These are phyloP conservation scores for Eragrostis curvula DNA, from an alignment of 176 grass and related monocot genomes.

Conservation along the genomic window DNA sequence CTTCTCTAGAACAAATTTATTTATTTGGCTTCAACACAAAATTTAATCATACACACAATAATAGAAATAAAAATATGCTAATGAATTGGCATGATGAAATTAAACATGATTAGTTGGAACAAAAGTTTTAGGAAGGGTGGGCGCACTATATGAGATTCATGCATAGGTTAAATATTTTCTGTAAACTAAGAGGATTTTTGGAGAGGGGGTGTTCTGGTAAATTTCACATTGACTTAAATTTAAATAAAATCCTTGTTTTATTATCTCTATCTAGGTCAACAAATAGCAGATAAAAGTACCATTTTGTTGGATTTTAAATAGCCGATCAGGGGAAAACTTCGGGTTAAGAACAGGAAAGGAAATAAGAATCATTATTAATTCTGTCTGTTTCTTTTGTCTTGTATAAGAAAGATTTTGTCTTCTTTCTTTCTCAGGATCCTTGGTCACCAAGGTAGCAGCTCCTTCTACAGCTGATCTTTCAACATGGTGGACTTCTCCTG, in stretches of 20 bases:
- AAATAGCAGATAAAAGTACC: background rate
- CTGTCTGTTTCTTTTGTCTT: background rate
- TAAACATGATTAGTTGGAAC: background rate
- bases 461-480: background rate
- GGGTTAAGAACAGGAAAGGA: background rate
- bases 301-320: background rate
- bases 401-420: background rate
- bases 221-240: background rate
- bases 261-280: background rate
- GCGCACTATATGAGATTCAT: background rate
- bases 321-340: background rate
- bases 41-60: background rate
- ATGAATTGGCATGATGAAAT: background rate
- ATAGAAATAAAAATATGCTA: background rate
- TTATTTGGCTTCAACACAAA: background rate
- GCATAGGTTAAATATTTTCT: background rate
- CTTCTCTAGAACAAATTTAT: background rate
- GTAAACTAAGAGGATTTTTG: background rate
- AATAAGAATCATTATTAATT: background rate
- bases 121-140: background rate
- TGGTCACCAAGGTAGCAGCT: slow-evolving; percentile 2
- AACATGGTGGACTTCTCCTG: background rate
- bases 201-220: background rate
- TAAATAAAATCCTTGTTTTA: too few species aligned
- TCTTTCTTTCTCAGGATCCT: background rate